phyloP scores from a whole-genome alignment of 208 protist species.

The Strigomonas culicis region DNA sequence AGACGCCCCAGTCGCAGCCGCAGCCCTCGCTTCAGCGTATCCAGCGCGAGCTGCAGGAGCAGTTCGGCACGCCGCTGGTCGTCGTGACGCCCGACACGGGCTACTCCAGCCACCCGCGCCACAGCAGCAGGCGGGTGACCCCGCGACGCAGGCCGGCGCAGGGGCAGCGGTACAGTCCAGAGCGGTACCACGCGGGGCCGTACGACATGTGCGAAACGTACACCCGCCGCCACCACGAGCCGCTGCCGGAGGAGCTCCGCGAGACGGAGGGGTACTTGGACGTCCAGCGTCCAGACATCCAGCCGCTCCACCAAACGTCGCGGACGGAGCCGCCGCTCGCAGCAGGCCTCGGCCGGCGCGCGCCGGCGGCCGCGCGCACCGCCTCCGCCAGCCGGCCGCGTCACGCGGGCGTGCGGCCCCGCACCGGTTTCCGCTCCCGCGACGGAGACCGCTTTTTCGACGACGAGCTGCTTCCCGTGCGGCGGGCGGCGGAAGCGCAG shows the following conservation, averaged over 20 bases:
- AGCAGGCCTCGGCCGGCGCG: neutral
- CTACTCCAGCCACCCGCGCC: neutral
- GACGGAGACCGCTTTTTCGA: neutral
- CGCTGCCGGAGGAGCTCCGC: constrained; percentile 7
- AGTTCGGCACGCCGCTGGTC: constrained; percentile 16
- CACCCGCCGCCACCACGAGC: constrained; percentile 12
- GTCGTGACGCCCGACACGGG: neutral
- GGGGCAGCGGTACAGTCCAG: constrained; percentile 29
- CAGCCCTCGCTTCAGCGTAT: constrained; percentile 6
- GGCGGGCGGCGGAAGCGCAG: neutral
- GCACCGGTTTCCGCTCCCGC: neutral
- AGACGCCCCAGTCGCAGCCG: neutral
- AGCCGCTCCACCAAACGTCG: neutral
- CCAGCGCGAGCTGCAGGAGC: constrained; percentile 15
- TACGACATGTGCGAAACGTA: constrained; percentile 40
- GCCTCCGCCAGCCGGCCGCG: neutral
- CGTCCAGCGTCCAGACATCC: neutral
- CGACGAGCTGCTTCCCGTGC: neutral
- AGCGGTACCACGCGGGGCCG: constrained; percentile 22
- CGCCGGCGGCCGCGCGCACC: neutral
- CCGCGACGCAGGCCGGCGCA: neutral
- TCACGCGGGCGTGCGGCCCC: neutral
- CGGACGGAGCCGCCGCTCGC: neutral
- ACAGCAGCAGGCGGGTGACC: neutral
- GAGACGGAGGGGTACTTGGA: constrained; percentile 12